Base-by-base conservation (phyloP, 495 filamentous ascomycete species). In the Aspergillus kassunensis region DNA sequence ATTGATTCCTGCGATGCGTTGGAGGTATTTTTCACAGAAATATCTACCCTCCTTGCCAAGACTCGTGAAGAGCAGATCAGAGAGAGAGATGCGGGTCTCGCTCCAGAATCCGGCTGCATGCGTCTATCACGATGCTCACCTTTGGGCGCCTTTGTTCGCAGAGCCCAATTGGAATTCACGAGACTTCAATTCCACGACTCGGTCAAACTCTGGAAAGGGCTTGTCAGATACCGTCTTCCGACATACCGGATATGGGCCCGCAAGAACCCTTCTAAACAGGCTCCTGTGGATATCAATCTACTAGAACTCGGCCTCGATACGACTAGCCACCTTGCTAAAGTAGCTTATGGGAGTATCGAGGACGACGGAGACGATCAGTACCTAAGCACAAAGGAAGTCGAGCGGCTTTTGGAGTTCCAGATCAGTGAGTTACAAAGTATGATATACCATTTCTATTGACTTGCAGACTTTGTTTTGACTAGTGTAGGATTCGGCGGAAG, bases 341-440 rank as follows among this genome's bases (percentile, higher is more conserved):
- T 84, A 11, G 76, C 84, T 0, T 92, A 95, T 58, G 78, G 80
- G 51, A 69, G 80, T 61, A 69, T 87, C 25, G 69, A 76, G 20
- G 69, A 74, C 19, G 72, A 79, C 36, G 58, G 72, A 34, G 64
- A 72, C 13, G 69, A 75, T 27, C 63, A 53, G 18, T 60, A 54
- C 25, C 72, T 89, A 41, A 93, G 89, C 59, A 82, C 82, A 0
- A 88, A 95, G 52, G 92, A 96, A 62, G 77, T 95, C 9, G 89
- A 95, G 64, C 82, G 82, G 16, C 69, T 96, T 34, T 58, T 96
- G 19, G 90, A 96, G 53, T 93, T 90, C 56, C 91, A 97, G 67
- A 82, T 96, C 23, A 83, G 86, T 41, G 82, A 86, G 62, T 80
- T 96, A 66, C 91, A 96, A 64, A 87, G 89, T 88, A 75, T 55